phyloP scores from a whole-genome alignment of 306 rosid species.

The Vigna radiata region DNA sequence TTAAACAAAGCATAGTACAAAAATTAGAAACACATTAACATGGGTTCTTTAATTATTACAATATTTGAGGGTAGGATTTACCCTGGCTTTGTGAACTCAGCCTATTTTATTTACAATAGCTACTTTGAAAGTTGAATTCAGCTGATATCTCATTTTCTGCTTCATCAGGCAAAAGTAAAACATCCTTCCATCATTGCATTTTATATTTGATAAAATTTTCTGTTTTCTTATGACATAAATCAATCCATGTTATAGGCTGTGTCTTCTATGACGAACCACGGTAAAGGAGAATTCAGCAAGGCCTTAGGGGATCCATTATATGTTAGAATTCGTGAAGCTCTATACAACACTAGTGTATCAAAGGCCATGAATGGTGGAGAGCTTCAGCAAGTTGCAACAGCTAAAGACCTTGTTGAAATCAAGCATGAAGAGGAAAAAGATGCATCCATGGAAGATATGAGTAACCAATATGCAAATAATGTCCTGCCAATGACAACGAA shows the following conservation, averaged over 20 bases:
- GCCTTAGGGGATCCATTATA: constrained; percentile 67
- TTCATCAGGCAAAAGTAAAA: constrained; percentile 10
- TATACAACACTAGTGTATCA: constrained; percentile 46
- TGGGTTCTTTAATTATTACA: constrained; percentile 8
- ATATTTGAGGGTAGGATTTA: constrained; percentile 23
- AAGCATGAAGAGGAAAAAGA: constrained; percentile 35
- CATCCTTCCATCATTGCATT: not conserved
- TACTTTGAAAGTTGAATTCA: constrained; percentile 21
- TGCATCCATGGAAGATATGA: constrained; percentile 40
- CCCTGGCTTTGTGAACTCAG: constrained; percentile 15
- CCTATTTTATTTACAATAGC: constrained; percentile 12
- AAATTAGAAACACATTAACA: not conserved
- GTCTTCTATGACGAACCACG: constrained; percentile 56
- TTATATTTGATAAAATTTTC: constrained; percentile 7
- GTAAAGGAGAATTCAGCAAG: constrained; percentile 65
- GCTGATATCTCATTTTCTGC: constrained; percentile 23
- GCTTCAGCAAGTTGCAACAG: constrained; percentile 24
- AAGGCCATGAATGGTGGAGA: constrained; percentile 44
- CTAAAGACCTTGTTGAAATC: constrained; percentile 44
- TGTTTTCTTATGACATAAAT: constrained; percentile 33
- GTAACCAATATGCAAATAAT: constrained; percentile 37
- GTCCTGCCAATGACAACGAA: constrained; percentile 15
- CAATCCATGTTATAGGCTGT: constrained; percentile 57
- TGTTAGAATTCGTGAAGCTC: constrained; percentile 66
- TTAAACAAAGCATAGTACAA: constrained; percentile 1